Evolutionary conservation across 1,284 basidiomycete genomes (phyloP).

Genomic region (Ceratobasidium sp.): DNA sequence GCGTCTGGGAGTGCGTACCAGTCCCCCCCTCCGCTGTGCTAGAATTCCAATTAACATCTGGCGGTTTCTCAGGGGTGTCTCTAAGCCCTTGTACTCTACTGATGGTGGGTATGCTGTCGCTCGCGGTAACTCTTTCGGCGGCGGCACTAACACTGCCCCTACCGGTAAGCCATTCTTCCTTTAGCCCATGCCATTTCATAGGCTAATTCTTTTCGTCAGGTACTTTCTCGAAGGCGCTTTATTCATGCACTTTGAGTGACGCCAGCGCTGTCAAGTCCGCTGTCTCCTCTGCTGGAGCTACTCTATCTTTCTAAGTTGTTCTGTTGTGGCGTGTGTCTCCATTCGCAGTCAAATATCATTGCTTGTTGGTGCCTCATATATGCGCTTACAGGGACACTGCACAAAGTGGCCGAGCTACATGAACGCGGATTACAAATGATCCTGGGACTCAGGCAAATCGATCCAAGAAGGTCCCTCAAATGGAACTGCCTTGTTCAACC

Average conservation of each 20-base stretch:
- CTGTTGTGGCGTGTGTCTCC: too few relatives aligned
- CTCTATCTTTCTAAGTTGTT: conserved; percentile 26
- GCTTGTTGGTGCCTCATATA: too few relatives aligned
- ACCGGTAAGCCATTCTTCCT: neutral
- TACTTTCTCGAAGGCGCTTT: conserved; percentile 24
- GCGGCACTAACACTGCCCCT: conserved; percentile 21
- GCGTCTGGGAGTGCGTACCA: conserved; percentile 53
- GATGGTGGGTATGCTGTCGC: conserved; percentile 56
- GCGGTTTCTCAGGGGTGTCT: conserved; percentile 50
- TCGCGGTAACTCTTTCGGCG: conserved; percentile 48
- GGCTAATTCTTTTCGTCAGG: neutral
- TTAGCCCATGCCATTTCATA: too few relatives aligned
- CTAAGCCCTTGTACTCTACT: conserved; percentile 58
- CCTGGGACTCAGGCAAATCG: too few relatives aligned
- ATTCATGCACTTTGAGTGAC: conserved; percentile 16
- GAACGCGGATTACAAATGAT: too few relatives aligned
- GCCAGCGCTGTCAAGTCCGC: conserved; percentile 21
- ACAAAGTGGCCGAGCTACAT: too few relatives aligned
- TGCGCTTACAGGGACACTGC: too few relatives aligned
- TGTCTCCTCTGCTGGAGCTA: conserved; percentile 23
- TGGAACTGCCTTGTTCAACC: neutral
- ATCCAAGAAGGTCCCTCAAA: neutral
- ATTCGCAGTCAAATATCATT: too few relatives aligned
- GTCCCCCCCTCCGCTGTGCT: neutral
- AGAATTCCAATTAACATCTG: too few relatives aligned